phyloP scores from a whole-genome alignment of 257 asterid genomes.

The Cinchona pubescens region DNA sequence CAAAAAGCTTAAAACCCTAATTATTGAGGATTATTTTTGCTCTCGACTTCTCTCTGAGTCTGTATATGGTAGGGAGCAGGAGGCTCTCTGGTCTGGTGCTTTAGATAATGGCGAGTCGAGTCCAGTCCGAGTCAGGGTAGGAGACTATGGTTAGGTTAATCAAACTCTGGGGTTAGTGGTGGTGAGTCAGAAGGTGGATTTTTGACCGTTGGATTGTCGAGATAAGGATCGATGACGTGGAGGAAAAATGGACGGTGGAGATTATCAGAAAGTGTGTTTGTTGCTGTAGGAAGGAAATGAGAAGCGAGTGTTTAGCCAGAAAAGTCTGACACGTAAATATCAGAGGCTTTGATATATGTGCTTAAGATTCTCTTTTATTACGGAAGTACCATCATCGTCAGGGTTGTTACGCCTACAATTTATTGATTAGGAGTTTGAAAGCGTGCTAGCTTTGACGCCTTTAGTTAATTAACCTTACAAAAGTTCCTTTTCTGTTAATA shows the following conservation, averaged over 20 bases:
- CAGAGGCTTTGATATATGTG: not conserved
- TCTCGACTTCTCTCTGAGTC: conserved; percentile 10
- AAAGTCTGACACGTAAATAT: conserved; percentile 24
- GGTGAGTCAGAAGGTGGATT: conserved; percentile 18
- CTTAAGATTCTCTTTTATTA: conserved; percentile 6
- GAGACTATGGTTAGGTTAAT: conserved; percentile 46
- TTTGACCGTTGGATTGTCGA: conserved; percentile 36
- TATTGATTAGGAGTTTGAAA: too few relatives aligned
- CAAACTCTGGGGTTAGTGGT: conserved; percentile 40
- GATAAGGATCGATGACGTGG: conserved; percentile 70
- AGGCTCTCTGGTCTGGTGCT: conserved; percentile 20
- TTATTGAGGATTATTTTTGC: conserved; percentile 7
- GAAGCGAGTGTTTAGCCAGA: not conserved
- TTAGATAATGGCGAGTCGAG: conserved; percentile 44
- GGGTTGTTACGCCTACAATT: too few relatives aligned
- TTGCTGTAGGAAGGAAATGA: conserved; percentile 15
- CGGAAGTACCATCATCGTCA: conserved; percentile 1
- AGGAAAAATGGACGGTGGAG: conserved; percentile 30
- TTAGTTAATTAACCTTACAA: too few relatives aligned
- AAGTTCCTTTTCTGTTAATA: too few relatives aligned
- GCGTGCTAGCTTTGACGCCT: too few relatives aligned
- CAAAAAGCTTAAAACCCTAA: conserved; percentile 17
- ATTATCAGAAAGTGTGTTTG: conserved; percentile 61
- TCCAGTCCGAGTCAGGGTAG: conserved; percentile 31
- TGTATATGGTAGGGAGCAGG: too few relatives aligned